Percentiles rank a stretch among this genome's conserved stretches.
phyloP scores from a whole-genome alignment of 2,329 filamentous ascomycete species.

The Ophiostoma pallidulum region DNA sequence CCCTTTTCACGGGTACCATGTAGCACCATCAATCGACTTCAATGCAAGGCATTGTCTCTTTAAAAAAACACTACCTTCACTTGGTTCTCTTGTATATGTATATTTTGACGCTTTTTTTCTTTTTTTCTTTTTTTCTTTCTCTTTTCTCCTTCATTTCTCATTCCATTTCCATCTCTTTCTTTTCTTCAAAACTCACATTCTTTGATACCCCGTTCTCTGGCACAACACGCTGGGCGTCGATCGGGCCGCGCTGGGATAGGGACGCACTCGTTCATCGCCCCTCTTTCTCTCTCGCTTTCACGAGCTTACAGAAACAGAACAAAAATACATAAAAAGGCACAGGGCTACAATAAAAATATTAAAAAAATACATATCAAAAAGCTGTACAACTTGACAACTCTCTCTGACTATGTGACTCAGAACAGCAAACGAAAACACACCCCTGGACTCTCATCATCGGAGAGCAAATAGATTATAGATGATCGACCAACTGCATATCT shows the following conservation, averaged over 20 bases:
- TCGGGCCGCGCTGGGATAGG: not conserved
- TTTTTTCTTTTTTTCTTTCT: not conserved
- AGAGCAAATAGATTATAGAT: too few species aligned
- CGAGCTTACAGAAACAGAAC: constrained; percentile 3
- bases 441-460: too few species aligned
- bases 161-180: not conserved
- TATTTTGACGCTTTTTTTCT: not conserved
- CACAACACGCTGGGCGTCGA: constrained; percentile 8
- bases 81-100: too few species aligned
- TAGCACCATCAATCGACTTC: too few species aligned
- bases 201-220: not conserved
- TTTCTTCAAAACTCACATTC: not conserved
- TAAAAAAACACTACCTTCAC: too few species aligned
- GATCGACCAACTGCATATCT: too few species aligned
- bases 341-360: not conserved
- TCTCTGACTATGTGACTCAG: too few species aligned
- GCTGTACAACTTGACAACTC: not conserved
- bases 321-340: too few species aligned
- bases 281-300: too few species aligned
- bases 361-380: not conserved
- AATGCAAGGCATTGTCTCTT: not conserved
- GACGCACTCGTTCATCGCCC: not conserved
- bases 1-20: too few species aligned
- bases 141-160: not conserved
- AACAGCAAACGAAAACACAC: too few species aligned